These are phyloP conservation scores for Metarhizium album DNA, from an alignment of 2,329 filamentous ascomycete genomes.

Conservation along the genomic window DNA sequence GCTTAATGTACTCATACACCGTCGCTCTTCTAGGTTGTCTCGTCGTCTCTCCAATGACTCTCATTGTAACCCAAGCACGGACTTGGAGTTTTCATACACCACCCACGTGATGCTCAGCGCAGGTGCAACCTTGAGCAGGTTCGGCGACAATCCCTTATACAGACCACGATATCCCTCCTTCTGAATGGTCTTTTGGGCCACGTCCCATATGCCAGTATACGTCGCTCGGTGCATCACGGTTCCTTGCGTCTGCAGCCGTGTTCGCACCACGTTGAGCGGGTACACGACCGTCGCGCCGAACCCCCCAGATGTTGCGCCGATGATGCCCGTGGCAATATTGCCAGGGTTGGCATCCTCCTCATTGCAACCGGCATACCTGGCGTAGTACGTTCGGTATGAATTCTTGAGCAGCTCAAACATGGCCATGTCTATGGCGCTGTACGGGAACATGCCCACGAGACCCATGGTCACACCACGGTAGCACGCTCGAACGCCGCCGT, in stretches of 20 bases:
- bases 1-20: neutral
- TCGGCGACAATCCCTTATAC: constrained; percentile 92
- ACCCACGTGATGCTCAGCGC: constrained; percentile 93
- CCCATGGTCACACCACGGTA: constrained; percentile 94
- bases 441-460: constrained; percentile 92
- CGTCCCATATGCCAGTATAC: constrained; percentile 86
- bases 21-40: neutral
- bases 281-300: constrained; percentile 92
- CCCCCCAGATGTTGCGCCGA: constrained; percentile 84
- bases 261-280: constrained; percentile 86
- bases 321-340: constrained; percentile 75
- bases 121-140: constrained; percentile 90
- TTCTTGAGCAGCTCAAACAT: constrained; percentile 91
- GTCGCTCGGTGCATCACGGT: constrained; percentile 83
- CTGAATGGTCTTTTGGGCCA: constrained; percentile 69
- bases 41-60: neutral
- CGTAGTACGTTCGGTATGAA: constrained; percentile 58
- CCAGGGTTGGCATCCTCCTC: constrained; percentile 76
- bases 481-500: constrained; percentile 63
- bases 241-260: constrained; percentile 85
- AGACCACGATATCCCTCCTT: constrained; percentile 77
- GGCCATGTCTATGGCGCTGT: constrained; percentile 90
- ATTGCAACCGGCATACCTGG: constrained; percentile 56
- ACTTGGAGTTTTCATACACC: constrained; percentile 85
- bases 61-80: constrained; percentile 45